These are phyloP conservation scores for Arthrocladium fulminans DNA, from an alignment of 2,329 filamentous ascomycete genomes.

Conservation along the genomic window DNA sequence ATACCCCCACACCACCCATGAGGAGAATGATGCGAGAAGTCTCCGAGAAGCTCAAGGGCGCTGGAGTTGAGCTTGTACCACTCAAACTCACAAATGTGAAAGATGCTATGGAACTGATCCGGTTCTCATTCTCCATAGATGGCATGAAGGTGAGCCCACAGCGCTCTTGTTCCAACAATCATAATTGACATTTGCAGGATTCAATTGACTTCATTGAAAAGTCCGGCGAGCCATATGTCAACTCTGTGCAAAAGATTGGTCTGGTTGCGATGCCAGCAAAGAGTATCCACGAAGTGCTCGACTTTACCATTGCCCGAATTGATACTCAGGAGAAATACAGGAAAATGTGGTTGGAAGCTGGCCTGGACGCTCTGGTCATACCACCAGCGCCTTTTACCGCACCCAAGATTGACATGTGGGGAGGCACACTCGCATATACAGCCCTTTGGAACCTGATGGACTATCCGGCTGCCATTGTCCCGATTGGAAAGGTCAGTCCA, in stretches of 20 bases:
- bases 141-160: slow-evolving; percentile 10
- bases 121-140: slow-evolving; percentile 13
- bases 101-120: slow-evolving; percentile 11
- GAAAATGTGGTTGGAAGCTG: slow-evolving; percentile 27
- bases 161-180: not conserved
- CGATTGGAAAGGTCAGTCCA: slow-evolving; percentile 42
- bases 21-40: slow-evolving; percentile 32
- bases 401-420: slow-evolving; percentile 53
- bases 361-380: slow-evolving; percentile 53
- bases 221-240: slow-evolving; percentile 10
- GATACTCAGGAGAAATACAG: slow-evolving; percentile 15
- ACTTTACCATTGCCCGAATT: slow-evolving; percentile 11
- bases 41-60: slow-evolving; percentile 25
- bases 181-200: slow-evolving; percentile 2
- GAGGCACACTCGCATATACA: slow-evolving; percentile 45
- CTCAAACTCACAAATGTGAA: slow-evolving; percentile 12
- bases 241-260: slow-evolving; percentile 13
- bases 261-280: slow-evolving; percentile 10
- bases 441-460: slow-evolving; percentile 53
- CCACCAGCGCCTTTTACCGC: slow-evolving; percentile 56
- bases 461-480: slow-evolving; percentile 50
- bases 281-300: slow-evolving; percentile 11
- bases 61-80: slow-evolving; percentile 43
- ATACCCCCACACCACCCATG: slow-evolving; percentile 32
- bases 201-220: slow-evolving; percentile 12